These are phyloP conservation scores for Geotrichum candidum DNA, from an alignment of 1,139 yeast species.

Conservation along the genomic window DNA sequence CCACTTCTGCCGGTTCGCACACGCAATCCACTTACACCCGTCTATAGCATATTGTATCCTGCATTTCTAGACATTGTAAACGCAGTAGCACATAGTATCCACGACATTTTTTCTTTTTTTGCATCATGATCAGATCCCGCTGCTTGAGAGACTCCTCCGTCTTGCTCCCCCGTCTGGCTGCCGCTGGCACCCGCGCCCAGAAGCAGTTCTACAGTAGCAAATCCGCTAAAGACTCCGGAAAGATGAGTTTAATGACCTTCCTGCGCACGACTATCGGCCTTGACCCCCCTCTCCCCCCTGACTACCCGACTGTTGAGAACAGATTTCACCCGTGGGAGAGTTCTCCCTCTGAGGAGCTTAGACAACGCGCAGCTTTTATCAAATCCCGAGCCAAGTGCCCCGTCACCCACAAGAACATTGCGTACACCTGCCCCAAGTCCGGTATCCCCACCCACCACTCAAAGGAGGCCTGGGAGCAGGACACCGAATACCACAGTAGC, in stretches of 20 bases:
- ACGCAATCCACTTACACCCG: not conserved
- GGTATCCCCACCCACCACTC: constrained; percentile 97
- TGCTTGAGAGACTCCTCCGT: constrained; percentile 3
- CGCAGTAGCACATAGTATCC: not conserved
- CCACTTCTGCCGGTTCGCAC: not conserved
- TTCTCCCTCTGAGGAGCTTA: constrained; percentile 80
- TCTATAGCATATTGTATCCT: not conserved
- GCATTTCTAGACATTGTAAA: not conserved
- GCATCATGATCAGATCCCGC: constrained; percentile 12
- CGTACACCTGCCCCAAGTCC: constrained; percentile 83
- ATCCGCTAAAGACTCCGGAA: constrained; percentile 2
- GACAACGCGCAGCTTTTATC: constrained; percentile 88
- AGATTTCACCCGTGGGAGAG: constrained; percentile 83
- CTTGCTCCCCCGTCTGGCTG: not conserved
- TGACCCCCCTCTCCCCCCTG: constrained; percentile 57
- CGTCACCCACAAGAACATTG: constrained; percentile 71
- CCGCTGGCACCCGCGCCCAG: not conserved
- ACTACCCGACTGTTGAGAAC: constrained; percentile 59
- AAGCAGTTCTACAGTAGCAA: not conserved
- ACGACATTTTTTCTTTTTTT: not conserved
- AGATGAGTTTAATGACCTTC: constrained; percentile 30
- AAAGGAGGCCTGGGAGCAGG: constrained; percentile 81
- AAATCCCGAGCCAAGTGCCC: constrained; percentile 88
- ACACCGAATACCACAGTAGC: constrained; percentile 58
- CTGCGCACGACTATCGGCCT: constrained; percentile 54